These are phyloP conservation scores for Ophiostoma sp. DNA, from an alignment of 2,329 filamentous ascomycete genomes.

Conservation along the genomic window DNA sequence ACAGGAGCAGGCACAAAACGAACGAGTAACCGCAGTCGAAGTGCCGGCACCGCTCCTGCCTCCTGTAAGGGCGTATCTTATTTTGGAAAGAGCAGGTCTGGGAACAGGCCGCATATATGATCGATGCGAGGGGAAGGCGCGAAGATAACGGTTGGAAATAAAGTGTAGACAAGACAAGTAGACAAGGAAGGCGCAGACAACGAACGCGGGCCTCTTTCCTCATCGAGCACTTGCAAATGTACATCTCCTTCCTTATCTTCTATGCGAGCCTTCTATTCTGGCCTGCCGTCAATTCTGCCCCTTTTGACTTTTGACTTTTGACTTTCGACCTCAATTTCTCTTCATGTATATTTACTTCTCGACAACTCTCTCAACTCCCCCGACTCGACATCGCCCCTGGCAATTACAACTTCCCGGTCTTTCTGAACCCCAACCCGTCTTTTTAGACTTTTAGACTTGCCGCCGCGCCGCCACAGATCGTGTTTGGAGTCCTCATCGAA, in stretches of 20 bases:
- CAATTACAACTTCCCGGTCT: neutral
- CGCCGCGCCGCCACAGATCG: neutral
- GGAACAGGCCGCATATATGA: conserved; percentile 7
- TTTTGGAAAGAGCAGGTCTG: conserved; percentile 16
- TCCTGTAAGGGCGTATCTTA: neutral
- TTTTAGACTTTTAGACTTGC: conserved; percentile 4
- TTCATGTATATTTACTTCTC: neutral
- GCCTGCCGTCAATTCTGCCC: neutral
- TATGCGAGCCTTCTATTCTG: neutral
- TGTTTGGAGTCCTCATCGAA: conserved; percentile 4
- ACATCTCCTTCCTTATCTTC: neutral
- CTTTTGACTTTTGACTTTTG: neutral
- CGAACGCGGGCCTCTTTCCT: neutral
- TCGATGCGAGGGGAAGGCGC: neutral
- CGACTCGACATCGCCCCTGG: neutral
- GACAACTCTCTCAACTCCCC: neutral
- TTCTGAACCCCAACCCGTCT: neutral
- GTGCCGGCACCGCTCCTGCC: conserved; percentile 7
- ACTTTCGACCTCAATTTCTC: neutral
- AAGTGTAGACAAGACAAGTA: neutral
- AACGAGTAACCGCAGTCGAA: neutral
- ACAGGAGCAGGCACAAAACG: neutral
- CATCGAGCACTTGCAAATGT: neutral
- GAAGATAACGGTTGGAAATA: neutral
- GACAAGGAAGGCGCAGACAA: conserved; percentile 5